phyloP scores from a whole-genome alignment of 2,329 filamentous ascomycete genomes.

The Monosporascus sp. region DNA sequence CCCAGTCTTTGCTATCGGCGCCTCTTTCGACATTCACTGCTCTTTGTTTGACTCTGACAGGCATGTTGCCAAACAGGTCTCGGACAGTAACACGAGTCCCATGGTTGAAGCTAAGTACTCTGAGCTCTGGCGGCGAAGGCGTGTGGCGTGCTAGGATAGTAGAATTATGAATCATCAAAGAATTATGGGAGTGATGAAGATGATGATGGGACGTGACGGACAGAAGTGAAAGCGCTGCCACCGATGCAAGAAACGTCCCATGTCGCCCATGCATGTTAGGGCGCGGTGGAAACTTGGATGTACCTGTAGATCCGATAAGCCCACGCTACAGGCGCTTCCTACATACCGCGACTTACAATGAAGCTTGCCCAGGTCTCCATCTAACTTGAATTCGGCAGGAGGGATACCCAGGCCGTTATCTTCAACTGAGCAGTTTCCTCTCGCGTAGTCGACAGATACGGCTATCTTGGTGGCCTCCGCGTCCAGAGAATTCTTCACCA shows the following conservation, averaged over 20 bases:
- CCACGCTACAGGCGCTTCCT: slow-evolving; percentile 5
- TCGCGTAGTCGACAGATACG: slow-evolving; percentile 67
- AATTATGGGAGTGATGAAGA: slow-evolving; percentile 55
- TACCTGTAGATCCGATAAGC: slow-evolving; percentile 49
- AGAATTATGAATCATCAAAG: slow-evolving; percentile 66
- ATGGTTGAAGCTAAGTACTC: slow-evolving; percentile 50
- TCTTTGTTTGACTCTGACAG: slow-evolving; percentile 81
- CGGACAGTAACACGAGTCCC: slow-evolving; percentile 74
- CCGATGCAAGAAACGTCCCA: slow-evolving; percentile 72
- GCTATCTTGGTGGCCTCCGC: slow-evolving; percentile 65
- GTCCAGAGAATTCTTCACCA: slow-evolving; percentile 83
- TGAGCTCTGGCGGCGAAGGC: slow-evolving; percentile 56
- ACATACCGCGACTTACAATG: slow-evolving; percentile 54
- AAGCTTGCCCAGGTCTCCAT: slow-evolving; percentile 67
- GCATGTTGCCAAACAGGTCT: slow-evolving; percentile 85
- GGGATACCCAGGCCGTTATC: slow-evolving; percentile 80
- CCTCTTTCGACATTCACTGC: slow-evolving; percentile 47
- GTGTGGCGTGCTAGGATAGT: slow-evolving; percentile 58
- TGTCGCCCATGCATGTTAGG: slow-evolving; percentile 56
- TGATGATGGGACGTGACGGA: slow-evolving; percentile 69
- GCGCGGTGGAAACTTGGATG: slow-evolving; percentile 61
- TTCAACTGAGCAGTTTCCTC: slow-evolving; percentile 73
- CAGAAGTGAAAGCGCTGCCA: slow-evolving; percentile 72
- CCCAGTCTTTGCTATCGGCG: slow-evolving; percentile 59
- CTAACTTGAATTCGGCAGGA: slow-evolving; percentile 64